phyloP scores from a whole-genome alignment of 2,329 filamentous ascomycete species.

The Monilinia fructigena region DNA sequence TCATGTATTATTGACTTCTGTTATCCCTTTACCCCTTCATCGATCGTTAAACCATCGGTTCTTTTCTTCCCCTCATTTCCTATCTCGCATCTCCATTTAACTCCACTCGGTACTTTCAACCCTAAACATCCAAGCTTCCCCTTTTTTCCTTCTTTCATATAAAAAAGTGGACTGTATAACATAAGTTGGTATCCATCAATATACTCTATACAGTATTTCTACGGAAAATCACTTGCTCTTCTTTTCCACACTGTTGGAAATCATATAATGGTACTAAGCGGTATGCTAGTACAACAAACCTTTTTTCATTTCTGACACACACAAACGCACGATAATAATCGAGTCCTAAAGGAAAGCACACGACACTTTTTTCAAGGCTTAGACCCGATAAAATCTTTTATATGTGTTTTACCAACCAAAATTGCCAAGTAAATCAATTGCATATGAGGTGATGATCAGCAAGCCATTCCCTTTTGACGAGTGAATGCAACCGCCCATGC shows the following conservation, averaged over 20 bases:
- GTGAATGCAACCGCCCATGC: background rate
- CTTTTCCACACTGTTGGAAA: background rate
- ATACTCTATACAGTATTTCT: background rate
- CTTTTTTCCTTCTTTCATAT: background rate
- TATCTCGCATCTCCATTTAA: background rate
- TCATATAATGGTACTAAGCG: too few species aligned
- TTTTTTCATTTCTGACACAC: too few species aligned
- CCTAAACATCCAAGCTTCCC: background rate
- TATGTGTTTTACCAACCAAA: background rate
- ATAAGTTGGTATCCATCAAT: background rate
- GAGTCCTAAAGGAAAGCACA: background rate
- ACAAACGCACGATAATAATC: background rate
- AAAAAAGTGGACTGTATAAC: background rate
- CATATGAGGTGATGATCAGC: slow-evolving; percentile 7
- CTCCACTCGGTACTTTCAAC: slow-evolving; percentile 3
- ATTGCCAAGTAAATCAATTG: background rate
- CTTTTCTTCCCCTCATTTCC: background rate
- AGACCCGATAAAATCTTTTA: background rate
- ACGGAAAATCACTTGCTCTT: background rate
- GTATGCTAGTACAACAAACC: too few species aligned
- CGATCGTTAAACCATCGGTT: slow-evolving; percentile 2
- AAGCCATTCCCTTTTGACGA: background rate
- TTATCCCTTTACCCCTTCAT: slow-evolving; percentile 15
- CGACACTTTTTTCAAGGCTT: background rate
- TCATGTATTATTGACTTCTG: too few species aligned